Evolutionary conservation across 1,284 basidiomycete genomes (phyloP).

Genomic region (Fomitopsis palustris): DNA sequence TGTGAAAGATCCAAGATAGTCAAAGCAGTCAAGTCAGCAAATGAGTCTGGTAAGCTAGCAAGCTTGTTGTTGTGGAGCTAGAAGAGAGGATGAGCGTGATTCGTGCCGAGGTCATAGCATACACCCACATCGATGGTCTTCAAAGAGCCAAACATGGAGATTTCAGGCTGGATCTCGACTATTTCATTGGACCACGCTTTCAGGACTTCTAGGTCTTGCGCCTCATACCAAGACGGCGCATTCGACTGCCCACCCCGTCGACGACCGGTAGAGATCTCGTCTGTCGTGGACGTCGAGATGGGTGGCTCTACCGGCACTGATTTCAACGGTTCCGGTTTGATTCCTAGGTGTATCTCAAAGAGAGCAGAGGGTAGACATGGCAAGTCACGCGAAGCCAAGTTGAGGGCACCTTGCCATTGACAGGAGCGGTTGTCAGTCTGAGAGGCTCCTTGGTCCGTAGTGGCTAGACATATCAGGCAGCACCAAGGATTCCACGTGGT

Average conservation of each 20-base stretch:
- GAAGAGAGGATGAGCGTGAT: background rate
- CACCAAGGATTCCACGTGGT: background rate
- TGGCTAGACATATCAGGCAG: constrained; percentile 16
- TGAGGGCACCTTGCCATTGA: constrained; percentile 54
- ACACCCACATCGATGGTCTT: constrained; percentile 68
- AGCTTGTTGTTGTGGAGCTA: constrained; percentile 76
- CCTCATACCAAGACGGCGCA: constrained; percentile 70
- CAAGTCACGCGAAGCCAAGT: constrained; percentile 66
- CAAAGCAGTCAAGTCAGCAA: constrained; percentile 62
- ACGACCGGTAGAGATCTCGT: constrained; percentile 10
- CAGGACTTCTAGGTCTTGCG: constrained; percentile 67
- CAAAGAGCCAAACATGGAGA: constrained; percentile 76
- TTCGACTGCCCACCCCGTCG: constrained; percentile 29
- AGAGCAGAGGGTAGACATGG: constrained; percentile 70
- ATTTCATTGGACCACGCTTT: constrained; percentile 80
- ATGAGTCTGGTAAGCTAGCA: constrained; percentile 51
- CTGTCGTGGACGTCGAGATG: constrained; percentile 36
- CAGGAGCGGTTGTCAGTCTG: constrained; percentile 17
- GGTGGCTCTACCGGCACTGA: constrained; percentile 60
- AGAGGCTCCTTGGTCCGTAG: constrained; percentile 8
- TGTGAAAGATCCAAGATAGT: constrained; percentile 67
- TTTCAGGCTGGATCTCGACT: constrained; percentile 70
- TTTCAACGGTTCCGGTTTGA: constrained; percentile 62
- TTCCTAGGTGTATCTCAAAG: constrained; percentile 75
- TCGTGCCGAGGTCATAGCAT: background rate